These are phyloP conservation scores for Pythium grandisporangium DNA, from an alignment of 352 stramenopile genomes.

Conservation along the genomic window DNA sequence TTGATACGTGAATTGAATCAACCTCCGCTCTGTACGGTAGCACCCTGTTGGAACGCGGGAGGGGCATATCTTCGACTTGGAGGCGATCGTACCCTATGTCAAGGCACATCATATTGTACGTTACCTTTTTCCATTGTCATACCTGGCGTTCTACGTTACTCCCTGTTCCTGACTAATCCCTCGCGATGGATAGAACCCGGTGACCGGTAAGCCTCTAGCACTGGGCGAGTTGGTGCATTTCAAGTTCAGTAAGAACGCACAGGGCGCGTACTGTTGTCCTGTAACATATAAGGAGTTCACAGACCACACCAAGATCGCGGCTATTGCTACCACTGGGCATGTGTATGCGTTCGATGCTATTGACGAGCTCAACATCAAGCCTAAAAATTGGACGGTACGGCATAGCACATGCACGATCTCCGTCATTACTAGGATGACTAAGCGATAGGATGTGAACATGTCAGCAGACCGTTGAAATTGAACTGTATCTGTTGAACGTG, in stretches of 20 bases:
- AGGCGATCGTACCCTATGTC: slow-evolving; percentile 94
- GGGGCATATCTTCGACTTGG: slow-evolving; percentile 96
- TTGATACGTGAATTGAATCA: too few species aligned
- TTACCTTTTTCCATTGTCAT: too few species aligned
- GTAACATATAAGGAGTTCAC: slow-evolving; percentile 96
- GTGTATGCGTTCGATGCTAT: slow-evolving; percentile 97
- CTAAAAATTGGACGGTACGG: slow-evolving; percentile 92
- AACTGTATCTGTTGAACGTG: too few species aligned
- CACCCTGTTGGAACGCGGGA: slow-evolving; percentile 92
- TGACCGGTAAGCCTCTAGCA: slow-evolving; percentile 86
- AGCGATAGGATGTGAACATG: too few species aligned
- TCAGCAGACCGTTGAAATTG: too few species aligned
- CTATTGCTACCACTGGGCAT: slow-evolving; percentile 84
- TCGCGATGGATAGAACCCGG: slow-evolving; percentile 86
- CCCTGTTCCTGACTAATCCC: too few species aligned
- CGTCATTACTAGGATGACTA: too few species aligned
- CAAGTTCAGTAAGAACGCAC: slow-evolving; percentile 74
- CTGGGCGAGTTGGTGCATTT: slow-evolving; percentile 93
- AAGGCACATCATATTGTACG: slow-evolving; percentile 91
- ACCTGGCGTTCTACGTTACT: too few species aligned
- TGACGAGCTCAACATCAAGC: slow-evolving; percentile 97
- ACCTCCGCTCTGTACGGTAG: too few species aligned
- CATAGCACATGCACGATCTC: too few species aligned
- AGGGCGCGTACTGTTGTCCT: slow-evolving; percentile 82
- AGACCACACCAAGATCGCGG: slow-evolving; percentile 82